A percentile compares a stretch with the other conserved stretches of the same genome.
Evolutionary conservation across 495 filamentous ascomycete species (phyloP).

Genomic region (Neurospora cerealis): DNA sequence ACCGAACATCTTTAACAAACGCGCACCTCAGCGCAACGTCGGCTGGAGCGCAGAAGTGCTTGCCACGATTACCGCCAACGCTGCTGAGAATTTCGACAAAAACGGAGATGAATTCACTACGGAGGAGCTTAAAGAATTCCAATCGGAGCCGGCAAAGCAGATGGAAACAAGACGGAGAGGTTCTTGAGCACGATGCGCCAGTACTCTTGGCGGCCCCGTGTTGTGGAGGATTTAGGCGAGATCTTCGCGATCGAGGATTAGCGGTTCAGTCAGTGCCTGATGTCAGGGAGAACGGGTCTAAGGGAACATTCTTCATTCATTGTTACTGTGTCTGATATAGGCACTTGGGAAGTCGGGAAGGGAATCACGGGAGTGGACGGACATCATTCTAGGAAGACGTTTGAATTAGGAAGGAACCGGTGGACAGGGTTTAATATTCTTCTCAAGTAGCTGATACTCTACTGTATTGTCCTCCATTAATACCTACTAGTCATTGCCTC

Average conservation of each 20-base stretch:
- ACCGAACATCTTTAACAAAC: not conserved
- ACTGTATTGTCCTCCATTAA: not conserved
- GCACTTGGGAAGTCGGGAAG: too few relatives aligned
- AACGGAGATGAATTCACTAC: not conserved
- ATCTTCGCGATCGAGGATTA: not conserved
- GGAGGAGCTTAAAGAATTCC: not conserved
- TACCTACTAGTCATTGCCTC: too few relatives aligned
- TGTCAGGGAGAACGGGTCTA: not conserved
- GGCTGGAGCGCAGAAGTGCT: not conserved
- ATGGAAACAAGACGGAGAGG: not conserved
- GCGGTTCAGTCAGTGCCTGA: not conserved
- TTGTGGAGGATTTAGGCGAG: not conserved
- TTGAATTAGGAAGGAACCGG: too few relatives aligned
- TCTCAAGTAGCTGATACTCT: not conserved
- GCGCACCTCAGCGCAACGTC: not conserved
- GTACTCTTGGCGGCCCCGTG: not conserved
- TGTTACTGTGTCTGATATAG: too few relatives aligned
- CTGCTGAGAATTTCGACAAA: not conserved
- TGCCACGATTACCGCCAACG: not conserved
- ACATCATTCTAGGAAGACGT: not conserved
- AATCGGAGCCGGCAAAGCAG: accelerated
- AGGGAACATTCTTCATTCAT: too few relatives aligned
- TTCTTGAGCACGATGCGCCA: not conserved
- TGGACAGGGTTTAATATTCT: not conserved
- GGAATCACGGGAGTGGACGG: not conserved